phyloP scores from a whole-genome alignment of 2,329 filamentous ascomycete genomes.

The Trichoderma pleuroti region DNA sequence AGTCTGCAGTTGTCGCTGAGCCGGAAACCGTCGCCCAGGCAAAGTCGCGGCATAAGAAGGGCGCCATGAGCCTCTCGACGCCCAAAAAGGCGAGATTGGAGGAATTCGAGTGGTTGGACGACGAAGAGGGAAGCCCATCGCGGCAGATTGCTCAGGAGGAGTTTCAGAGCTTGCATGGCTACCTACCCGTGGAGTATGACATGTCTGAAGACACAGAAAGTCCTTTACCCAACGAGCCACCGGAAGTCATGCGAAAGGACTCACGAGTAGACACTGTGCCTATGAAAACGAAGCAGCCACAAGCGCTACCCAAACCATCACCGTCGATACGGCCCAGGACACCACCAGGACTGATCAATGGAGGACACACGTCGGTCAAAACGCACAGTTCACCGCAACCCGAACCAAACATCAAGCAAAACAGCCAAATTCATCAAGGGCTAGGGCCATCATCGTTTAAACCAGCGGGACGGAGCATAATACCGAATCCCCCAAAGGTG shows the following conservation, averaged over 20 bases:
- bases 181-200: constrained; percentile 8
- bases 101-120: constrained; percentile 32
- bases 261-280: background rate
- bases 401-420: background rate
- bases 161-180: constrained; percentile 12
- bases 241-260: background rate
- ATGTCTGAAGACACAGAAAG: background rate
- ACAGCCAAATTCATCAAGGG: background rate
- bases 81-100: constrained; percentile 33
- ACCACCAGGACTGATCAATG: background rate
- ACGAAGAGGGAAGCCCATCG: constrained; percentile 30
- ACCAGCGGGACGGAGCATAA: background rate
- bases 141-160: constrained; percentile 29
- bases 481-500: background rate
- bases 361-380: background rate
- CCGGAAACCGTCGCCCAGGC: constrained; percentile 25
- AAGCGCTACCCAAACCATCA: background rate
- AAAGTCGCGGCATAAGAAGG: constrained; percentile 27
- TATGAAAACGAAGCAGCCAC: background rate
- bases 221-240: background rate
- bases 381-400: background rate
- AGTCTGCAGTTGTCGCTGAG: constrained; percentile 31
- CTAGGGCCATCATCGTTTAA: background rate
- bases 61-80: constrained; percentile 36
- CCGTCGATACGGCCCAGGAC: background rate